Percentiles rank a stretch among this genome's conserved stretches.
phyloP scores from a whole-genome alignment of 2,329 filamentous ascomycete species.

The Penicillium sp. region DNA sequence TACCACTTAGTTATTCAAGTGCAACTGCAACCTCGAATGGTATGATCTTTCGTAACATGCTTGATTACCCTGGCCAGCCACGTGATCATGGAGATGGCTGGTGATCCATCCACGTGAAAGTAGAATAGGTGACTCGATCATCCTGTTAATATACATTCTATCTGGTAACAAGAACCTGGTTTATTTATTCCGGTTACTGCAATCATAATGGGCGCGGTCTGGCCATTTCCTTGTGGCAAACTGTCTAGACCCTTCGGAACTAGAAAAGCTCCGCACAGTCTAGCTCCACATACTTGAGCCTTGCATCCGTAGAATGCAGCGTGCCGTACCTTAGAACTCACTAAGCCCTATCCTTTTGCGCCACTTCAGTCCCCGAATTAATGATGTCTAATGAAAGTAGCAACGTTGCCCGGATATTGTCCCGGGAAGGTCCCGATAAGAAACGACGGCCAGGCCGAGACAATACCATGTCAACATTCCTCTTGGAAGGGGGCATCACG shows the following conservation, averaged over 20 bases:
- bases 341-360: not conserved
- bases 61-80: not conserved
- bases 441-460: not conserved
- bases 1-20: not conserved
- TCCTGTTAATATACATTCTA: not conserved
- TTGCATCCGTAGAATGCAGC: constrained; percentile 15
- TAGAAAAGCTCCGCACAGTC: not conserved
- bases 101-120: not conserved
- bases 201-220: not conserved
- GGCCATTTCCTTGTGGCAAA: not conserved
- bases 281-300: constrained; percentile 12
- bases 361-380: not conserved
- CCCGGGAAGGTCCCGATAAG: not conserved
- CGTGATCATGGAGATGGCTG: not conserved
- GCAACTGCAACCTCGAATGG: not conserved
- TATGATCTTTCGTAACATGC: not conserved
- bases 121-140: not conserved
- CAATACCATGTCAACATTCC: constrained; percentile 8
- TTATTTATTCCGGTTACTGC: not conserved
- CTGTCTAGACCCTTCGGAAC: not conserved
- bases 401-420: not conserved
- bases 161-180: too few species aligned
- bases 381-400: not conserved
- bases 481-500: not conserved
- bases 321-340: constrained; percentile 11